Evolutionary conservation across 805 yeast genomes (phyloP).

Genomic region (Metschnikowia picachoensis): DNA sequence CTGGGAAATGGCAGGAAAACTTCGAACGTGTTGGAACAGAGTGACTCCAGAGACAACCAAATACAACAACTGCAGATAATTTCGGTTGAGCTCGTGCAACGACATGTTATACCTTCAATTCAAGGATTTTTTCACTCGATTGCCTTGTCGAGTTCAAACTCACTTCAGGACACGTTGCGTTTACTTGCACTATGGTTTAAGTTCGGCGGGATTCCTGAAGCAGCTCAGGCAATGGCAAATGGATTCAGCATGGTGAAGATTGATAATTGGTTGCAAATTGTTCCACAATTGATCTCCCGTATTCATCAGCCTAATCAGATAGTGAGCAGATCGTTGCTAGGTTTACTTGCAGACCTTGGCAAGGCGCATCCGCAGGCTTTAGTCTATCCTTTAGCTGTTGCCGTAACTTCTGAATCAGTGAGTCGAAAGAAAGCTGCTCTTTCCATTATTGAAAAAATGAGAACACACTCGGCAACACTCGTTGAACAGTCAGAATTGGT

Average conservation of each 20-base stretch:
- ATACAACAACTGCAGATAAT: conserved; percentile 18
- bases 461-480: conserved; percentile 75
- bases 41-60: conserved; percentile 18
- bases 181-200: conserved; percentile 92
- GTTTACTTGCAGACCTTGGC: conserved; percentile 81
- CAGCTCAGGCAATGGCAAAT: conserved; percentile 83
- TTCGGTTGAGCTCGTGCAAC: conserved; percentile 58
- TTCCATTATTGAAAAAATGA: conserved; percentile 87
- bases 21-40: conserved; percentile 25
- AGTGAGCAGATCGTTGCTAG: conserved; percentile 76
- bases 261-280: conserved; percentile 92
- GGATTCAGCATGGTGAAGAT: conserved; percentile 87
- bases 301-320: conserved; percentile 91
- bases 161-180: conserved; percentile 89
- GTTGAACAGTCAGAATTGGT: conserved; percentile 93
- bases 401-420: conserved; percentile 88
- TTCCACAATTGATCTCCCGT: conserved; percentile 93
- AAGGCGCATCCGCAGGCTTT: conserved; percentile 96
- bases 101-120: conserved; percentile 94
- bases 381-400: conserved; percentile 92
- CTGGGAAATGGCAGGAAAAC: conserved; percentile 22
- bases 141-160: conserved; percentile 77
- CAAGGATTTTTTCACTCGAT: conserved; percentile 95
- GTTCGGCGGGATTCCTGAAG: conserved; percentile 90
- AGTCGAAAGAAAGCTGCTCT: conserved; percentile 89